Evolutionary conservation across 2,329 filamentous ascomycete species (phyloP).

Genomic region (Cladophialophora psammophila): DNA sequence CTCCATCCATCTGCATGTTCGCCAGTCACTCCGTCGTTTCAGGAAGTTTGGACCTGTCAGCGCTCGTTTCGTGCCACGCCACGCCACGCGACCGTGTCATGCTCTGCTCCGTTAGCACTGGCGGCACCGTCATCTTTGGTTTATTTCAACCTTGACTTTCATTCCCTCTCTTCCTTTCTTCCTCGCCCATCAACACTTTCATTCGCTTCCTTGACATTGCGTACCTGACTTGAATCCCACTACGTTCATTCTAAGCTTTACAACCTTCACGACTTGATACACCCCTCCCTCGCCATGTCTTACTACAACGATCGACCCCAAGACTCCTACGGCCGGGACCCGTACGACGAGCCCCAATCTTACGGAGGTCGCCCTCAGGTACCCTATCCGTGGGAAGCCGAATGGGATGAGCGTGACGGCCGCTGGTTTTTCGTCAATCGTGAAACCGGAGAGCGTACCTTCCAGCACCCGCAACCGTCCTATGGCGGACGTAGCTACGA

Average conservation of each 20-base stretch:
- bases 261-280: not conserved
- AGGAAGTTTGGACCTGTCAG: slow-evolving; percentile 2
- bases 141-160: not conserved
- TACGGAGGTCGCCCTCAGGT: slow-evolving; percentile 38
- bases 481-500: slow-evolving; percentile 23
- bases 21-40: not conserved
- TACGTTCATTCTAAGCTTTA: not conserved
- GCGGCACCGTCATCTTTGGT: not conserved
- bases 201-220: not conserved
- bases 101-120: not conserved
- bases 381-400: slow-evolving; percentile 55
- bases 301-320: slow-evolving; percentile 26
- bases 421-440: slow-evolving; percentile 58
- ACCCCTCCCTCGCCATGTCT: slow-evolving; percentile 16
- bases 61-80: slow-evolving; percentile 13
- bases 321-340: slow-evolving; percentile 6
- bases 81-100: slow-evolving; percentile 4
- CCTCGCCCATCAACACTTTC: not conserved
- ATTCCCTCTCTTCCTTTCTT: not conserved
- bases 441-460: slow-evolving; percentile 54
- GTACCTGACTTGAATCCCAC: not conserved
- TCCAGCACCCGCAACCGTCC: slow-evolving; percentile 47
- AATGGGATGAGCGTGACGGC: slow-evolving; percentile 51
- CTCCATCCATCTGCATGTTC: not conserved
- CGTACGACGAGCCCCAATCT: slow-evolving; percentile 20